Percentiles rank a stretch among this genome's conserved stretches.
These are phyloP conservation scores for Eustoma russellianum DNA, from an alignment of 257 asterid genomes.

Conservation along the genomic window DNA sequence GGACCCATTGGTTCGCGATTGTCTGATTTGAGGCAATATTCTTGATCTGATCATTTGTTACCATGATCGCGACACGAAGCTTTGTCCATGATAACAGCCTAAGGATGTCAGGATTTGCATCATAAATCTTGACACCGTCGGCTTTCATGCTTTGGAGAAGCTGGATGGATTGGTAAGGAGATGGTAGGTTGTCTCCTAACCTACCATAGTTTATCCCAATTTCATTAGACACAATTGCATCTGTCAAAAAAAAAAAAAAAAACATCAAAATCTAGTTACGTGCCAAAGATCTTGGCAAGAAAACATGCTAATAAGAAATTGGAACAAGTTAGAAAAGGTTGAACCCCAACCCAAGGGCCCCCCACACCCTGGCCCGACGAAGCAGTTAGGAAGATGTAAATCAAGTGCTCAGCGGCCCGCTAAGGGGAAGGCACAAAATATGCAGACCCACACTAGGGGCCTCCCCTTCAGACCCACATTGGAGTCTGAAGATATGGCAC, in stretches of 20 bases:
- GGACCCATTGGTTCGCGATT: conserved; percentile 47
- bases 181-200: conserved; percentile 43
- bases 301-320: not conserved
- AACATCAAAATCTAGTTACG: not conserved
- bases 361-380: too few species aligned
- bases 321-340: not conserved
- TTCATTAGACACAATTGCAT: conserved; percentile 21
- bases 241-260: conserved; percentile 14
- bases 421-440: too few species aligned
- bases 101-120: conserved; percentile 53
- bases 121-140: conserved; percentile 45
- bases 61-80: conserved; percentile 49
- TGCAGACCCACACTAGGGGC: too few species aligned
- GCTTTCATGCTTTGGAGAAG: conserved; percentile 32
- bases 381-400: too few species aligned
- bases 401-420: too few species aligned
- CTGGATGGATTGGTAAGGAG: conserved; percentile 44
- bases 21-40: conserved; percentile 43
- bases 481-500: too few species aligned
- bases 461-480: too few species aligned
- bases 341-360: too few species aligned
- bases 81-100: conserved; percentile 48
- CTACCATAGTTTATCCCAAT: conserved; percentile 66
- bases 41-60: conserved; percentile 38
- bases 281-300: not conserved